Evolutionary conservation across 169 alveolate species (phyloP), one percentile per base, ranked within the genome.

Genomic region (Plasmodium cynomolgi): DNA sequence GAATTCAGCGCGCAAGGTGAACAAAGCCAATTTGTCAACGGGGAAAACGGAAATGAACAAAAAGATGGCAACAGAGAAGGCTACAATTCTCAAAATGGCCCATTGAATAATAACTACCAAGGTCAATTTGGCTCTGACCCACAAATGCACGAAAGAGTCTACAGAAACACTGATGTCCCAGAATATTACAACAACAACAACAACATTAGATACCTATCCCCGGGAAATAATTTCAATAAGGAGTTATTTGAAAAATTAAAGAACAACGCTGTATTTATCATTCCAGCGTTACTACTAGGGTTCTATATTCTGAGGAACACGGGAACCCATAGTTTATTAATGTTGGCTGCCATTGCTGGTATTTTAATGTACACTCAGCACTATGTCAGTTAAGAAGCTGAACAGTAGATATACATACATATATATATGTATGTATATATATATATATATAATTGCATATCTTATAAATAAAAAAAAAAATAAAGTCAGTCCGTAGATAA

Each of bases 341-440:
- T 80, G 84, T n/a, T 80, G n/a, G 84, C 26, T 6, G 84, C 84
- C 50, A 80, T 80, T 80, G 74, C 17, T 80, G 84, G 84, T 80
- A 26, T 80, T 11, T 44, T 80, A 41, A 80, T 80, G 84, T 80
- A 80, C 56, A 80, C 84, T 2, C 44, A 41, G 8, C 84, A 23
- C n/a, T 80, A 80, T 31, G 20, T 80, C 7, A 80, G 3, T 33
- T 77, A 80, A 80, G 26, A n/a, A 50, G 23, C 31, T 80, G 41
- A 29, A 20, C n/a, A 26, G 31, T n/a, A 20, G 9, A 37, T n/a
- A 23, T n/a, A 41, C 26, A 75, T 31, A 31, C 9, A 31, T 20
- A 75, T 20, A 1, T 29, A 77, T 77, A 34, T 13, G 29, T 77
- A 77, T 31, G 83, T 75, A 13, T 33, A 77, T n/a, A 31, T 20